Evolutionary conservation across 164 flowering plant genomes (phyloP), one percentile per base, ranked within the genome.

Genomic region (Dillenia turbinata): DNA sequence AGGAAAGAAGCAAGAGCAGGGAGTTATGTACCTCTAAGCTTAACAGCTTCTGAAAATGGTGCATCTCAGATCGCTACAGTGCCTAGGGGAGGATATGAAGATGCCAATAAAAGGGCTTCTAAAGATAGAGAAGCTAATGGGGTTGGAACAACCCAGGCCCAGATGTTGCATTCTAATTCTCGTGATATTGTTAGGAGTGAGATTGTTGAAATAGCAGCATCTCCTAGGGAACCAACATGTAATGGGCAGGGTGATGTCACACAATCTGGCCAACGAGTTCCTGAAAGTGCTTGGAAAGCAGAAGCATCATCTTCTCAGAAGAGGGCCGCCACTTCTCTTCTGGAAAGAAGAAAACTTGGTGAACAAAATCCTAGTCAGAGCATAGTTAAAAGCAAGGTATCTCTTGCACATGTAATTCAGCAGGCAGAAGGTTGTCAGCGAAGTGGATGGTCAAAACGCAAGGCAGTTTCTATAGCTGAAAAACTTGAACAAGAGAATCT

Each of bases 401-500:
- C 99, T 53, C 92, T 92, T 64, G 97, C 97, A 9, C 89, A 88
- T 76, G 92, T 95, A 44, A 85, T 95, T 74, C 94, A 88, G 68
- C 96, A 89, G 65, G 88, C 93, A 54, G 97, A 90, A 77, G 91
- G 92, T 72, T 77, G 77, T 59, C 85, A 79, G 54, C 81, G 66
- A 46, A 75, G 59, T 70, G 87, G 84, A 56, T 88, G 96, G 93
- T 78, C 97, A 24, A 87, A 73, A 64, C 81, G 86, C 52, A 92
- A 90, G 76, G 92, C 92, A 33, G 85, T 92, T 60, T 95, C 97
- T 44, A 92, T 92, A 55, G 96, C 99, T 52, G 95, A 91, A 73
- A 91, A 88, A 81, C 96, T 89, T 55, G 96, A 91, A 67, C 92
- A 88, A 71, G 96, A 89, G 66, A 94, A 91, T 73, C 71, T 91